Conservation (phyloP, 2,329 filamentous ascomycete species). For the Diaporthe citrichinensis region DNA sequence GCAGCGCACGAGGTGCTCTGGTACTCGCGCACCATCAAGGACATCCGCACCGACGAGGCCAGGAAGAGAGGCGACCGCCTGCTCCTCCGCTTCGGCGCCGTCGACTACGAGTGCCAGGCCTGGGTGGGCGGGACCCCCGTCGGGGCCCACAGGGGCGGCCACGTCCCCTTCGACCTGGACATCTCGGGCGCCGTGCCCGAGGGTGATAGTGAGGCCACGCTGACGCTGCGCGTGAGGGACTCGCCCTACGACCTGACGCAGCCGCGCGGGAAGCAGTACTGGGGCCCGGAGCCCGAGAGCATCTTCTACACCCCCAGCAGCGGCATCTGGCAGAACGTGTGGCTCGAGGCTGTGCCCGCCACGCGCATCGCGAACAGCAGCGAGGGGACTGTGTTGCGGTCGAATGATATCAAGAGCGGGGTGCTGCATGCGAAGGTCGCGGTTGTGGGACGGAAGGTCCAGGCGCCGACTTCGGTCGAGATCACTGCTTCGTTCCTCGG, state of each 20-base stretch:
- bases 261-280: constrained; percentile 78
- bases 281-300: constrained; percentile 71
- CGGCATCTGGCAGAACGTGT: constrained; percentile 71
- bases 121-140: constrained; percentile 69
- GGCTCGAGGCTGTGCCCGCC: constrained; percentile 68
- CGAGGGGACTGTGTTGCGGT: constrained; percentile 69
- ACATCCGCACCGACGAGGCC: constrained; percentile 62
- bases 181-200: constrained; percentile 62
- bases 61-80: constrained; percentile 58
- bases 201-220: constrained; percentile 48
- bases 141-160: constrained; percentile 70
- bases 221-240: constrained; percentile 73
- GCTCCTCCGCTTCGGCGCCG: constrained; percentile 70
- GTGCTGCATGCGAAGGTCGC: constrained; percentile 64
- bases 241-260: constrained; percentile 75
- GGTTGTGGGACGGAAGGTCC: constrained; percentile 63
- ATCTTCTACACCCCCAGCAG: constrained; percentile 72
- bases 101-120: constrained; percentile 72
- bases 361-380: constrained; percentile 68
- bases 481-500: constrained; percentile 68
- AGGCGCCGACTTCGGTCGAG: constrained; percentile 63
- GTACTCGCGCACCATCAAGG: constrained; percentile 70
- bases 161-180: constrained; percentile 72
- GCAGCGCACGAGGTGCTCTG: constrained; percentile 77
- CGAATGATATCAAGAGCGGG: constrained; percentile 67